These are phyloP conservation scores for Corylus heterophylla DNA, from an alignment of 306 rosid species.

Conservation along the genomic window DNA sequence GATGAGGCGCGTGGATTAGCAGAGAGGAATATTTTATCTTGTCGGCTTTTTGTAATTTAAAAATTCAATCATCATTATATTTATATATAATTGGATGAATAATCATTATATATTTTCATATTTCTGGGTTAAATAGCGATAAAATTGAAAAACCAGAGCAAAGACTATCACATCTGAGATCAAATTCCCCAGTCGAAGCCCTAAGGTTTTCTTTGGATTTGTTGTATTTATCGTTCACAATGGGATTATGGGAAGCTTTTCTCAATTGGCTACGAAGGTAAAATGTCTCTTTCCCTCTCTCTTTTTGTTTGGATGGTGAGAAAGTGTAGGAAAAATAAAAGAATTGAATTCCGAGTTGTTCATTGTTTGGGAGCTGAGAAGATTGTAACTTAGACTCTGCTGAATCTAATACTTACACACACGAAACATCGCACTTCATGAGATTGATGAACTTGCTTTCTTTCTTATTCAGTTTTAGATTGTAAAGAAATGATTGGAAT, in stretches of 20 bases:
- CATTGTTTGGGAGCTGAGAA: not conserved
- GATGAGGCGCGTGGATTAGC: conserved; percentile 10
- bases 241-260: conserved; percentile 65
- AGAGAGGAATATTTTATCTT: conserved; percentile 16
- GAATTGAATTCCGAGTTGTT: not conserved
- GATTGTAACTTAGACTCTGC: not conserved
- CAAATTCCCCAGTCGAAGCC: conserved; percentile 10
- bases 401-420: not conserved
- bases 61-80: not conserved
- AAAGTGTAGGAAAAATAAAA: not conserved
- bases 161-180: conserved; percentile 1
- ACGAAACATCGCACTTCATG: too few species aligned
- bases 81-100: too few species aligned
- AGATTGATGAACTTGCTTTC: not conserved
- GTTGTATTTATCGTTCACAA: conserved; percentile 19
- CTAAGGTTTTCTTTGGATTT: not conserved
- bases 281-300: not conserved
- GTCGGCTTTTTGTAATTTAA: not conserved
- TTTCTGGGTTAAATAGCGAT: not conserved
- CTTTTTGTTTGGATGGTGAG: conserved; percentile 20
- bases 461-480: not conserved
- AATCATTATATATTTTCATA: not conserved
- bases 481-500: not conserved
- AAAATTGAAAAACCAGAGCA: not conserved
- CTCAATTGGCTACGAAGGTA: conserved; percentile 72